Evolutionary conservation across 1,284 basidiomycete genomes (phyloP).

Genomic region (Moesziomyces parantarcticus): DNA sequence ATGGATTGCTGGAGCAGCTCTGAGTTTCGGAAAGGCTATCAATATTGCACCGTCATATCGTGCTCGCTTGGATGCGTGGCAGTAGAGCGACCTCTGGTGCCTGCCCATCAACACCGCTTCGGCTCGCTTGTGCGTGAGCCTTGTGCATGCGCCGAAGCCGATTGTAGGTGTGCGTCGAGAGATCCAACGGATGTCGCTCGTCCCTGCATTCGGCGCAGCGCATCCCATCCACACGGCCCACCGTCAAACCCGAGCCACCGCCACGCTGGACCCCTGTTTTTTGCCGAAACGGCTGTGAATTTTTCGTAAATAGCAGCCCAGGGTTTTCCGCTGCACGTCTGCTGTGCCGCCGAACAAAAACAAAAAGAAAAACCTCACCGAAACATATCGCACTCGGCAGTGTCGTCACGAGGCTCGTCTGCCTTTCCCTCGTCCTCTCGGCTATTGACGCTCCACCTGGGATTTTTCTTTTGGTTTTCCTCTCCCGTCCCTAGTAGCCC

Average conservation of each 20-base stretch:
- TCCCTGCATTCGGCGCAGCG: not conserved
- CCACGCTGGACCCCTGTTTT: slow-evolving; percentile 3
- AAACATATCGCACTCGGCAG: too few relatives aligned
- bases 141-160: too few relatives aligned
- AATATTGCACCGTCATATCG: too few relatives aligned
- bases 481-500: slow-evolving; percentile 12
- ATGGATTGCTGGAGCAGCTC: too few relatives aligned
- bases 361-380: not conserved
- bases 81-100: too few relatives aligned
- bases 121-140: too few relatives aligned
- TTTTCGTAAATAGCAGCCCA: not conserved
- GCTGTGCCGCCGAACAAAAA: not conserved
- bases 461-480: not conserved
- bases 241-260: slow-evolving; percentile 27
- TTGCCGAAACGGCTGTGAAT: not conserved
- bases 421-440: not conserved
- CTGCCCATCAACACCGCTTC: too few relatives aligned
- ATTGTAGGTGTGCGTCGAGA: too few relatives aligned
- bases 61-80: too few relatives aligned
- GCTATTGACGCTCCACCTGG: slow-evolving; percentile 41
- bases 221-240: not conserved
- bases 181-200: too few relatives aligned
- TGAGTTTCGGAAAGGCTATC: too few relatives aligned
- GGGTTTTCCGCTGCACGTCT: slow-evolving; percentile 13
- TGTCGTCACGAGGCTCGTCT: too few relatives aligned